phyloP scores from a whole-genome alignment of 1,284 basidiomycete species.

The Sparassis latifolia region DNA sequence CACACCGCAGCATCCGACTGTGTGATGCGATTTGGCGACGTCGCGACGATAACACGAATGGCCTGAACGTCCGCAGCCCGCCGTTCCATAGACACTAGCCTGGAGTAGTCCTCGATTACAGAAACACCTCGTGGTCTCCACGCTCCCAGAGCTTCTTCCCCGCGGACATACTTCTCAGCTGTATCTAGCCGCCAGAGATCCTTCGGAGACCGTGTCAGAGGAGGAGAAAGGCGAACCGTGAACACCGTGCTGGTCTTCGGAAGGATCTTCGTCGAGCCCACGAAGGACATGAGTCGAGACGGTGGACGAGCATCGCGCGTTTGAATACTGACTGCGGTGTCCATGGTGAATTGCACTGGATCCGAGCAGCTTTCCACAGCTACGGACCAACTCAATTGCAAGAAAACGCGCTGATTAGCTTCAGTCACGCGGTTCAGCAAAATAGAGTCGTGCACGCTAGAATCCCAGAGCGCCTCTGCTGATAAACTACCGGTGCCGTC shows the following conservation, averaged over 20 bases:
- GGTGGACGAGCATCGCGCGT: constrained; percentile 83
- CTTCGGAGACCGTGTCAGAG: constrained; percentile 78
- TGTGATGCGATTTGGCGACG: constrained; percentile 39
- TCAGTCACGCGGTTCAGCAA: constrained; percentile 84
- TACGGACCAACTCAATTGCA: constrained; percentile 75
- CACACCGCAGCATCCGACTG: constrained; percentile 53
- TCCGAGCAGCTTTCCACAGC: constrained; percentile 80
- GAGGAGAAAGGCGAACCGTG: constrained; percentile 75
- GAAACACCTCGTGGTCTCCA: constrained; percentile 89
- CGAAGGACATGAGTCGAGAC: constrained; percentile 67
- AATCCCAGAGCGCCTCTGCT: constrained; percentile 86
- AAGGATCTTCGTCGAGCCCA: constrained; percentile 70
- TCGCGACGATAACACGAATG: constrained; percentile 69
- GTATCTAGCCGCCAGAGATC: constrained; percentile 96
- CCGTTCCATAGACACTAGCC: constrained; percentile 62
- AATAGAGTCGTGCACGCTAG: constrained; percentile 83
- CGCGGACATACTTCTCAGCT: constrained; percentile 86
- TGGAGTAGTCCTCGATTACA: constrained; percentile 80
- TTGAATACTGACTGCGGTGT: constrained; percentile 83
- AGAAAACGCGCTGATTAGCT: constrained; percentile 70
- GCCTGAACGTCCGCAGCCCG: constrained; percentile 86
- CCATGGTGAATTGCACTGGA: constrained; percentile 82
- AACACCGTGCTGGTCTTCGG: constrained; percentile 80
- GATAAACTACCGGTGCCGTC: constrained; percentile 76
- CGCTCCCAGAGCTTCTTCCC: constrained; percentile 75